Percentiles rank a stretch among this genome's conserved stretches.
phyloP scores from a whole-genome alignment of 768 basidiomycete species.

The Mycena haematopus region DNA sequence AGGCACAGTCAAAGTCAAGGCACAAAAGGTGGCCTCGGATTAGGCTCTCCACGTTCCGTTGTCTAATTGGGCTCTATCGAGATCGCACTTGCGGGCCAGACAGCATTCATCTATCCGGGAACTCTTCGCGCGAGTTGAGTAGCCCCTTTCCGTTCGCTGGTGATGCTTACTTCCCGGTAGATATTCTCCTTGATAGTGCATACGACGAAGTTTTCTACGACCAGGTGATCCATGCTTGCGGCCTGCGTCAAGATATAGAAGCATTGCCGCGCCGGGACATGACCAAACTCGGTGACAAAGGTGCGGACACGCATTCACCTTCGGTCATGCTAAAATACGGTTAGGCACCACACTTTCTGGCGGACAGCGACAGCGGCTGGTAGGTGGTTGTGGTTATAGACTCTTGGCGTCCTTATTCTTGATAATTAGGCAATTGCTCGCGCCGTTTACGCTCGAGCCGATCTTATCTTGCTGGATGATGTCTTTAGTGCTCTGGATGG shows the following conservation, averaged over 20 bases:
- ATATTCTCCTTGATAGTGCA: conserved; percentile 23
- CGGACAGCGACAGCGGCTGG: conserved; percentile 22
- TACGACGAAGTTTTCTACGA: conserved; percentile 19
- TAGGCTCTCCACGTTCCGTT: not conserved
- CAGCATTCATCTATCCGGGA: conserved; percentile 22
- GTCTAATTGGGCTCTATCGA: not conserved
- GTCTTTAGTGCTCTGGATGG: conserved; percentile 26
- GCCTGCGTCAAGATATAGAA: conserved; percentile 20
- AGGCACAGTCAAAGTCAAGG: conserved; percentile 8
- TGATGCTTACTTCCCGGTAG: not conserved
- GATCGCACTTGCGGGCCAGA: conserved; percentile 24
- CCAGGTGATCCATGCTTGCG: conserved; percentile 25
- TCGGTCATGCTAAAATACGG: not conserved
- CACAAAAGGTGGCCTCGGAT: conserved; percentile 6
- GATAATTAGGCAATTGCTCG: conserved; percentile 20
- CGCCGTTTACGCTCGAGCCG: conserved; percentile 22
- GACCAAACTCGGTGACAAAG: conserved; percentile 21
- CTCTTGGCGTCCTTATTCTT: not conserved
- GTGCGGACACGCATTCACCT: not conserved
- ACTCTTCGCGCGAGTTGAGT: conserved; percentile 23
- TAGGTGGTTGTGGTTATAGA: not conserved
- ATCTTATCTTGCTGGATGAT: conserved; percentile 23
- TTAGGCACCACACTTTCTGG: conserved; percentile 23
- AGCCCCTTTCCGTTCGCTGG: not conserved
- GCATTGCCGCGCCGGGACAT: conserved; percentile 18